Base-by-base conservation (phyloP, 108 stramenopile genomes). In the Cyclotella kingstonii region DNA sequence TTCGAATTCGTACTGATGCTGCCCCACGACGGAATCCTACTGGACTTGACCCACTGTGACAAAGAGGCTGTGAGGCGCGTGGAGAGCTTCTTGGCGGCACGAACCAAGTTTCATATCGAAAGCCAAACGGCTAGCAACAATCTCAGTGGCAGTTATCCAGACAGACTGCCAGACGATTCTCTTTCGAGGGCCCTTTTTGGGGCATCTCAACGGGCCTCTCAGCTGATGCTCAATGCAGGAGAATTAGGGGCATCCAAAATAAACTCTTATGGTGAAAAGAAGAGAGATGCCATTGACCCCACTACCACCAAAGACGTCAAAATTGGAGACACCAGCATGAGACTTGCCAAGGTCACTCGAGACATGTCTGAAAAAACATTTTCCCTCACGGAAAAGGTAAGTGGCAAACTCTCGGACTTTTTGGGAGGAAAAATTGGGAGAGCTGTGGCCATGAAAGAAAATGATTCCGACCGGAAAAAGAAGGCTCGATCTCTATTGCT, bases 51-150 rank as follows among this genome's bases (percentile, higher is more conserved):
- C 11, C 47, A 51, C 26, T 66, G 65, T 46, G 15, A 17, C 9
- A 21, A 47, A 31, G 30, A 17, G 3, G 29, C 38, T 12, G 31
- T 50, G 15, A 25, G 60, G 28, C 67, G 38, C 12, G 35, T 68
- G 35, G 67, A 68, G 23, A 48, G 58, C 17, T 41, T 68, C 49
- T 56, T 68, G 12, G 57, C 59, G 4, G 59, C 59, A 8, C 46
- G 67, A 23, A 68, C 67, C 7, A 68, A 60, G 31, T 68, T 68
- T 40, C 67, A 60, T 17, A 59, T 60, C 50, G 55, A 57, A 30
- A 53, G 25, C 6, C 25, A 17, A 10, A 30, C n/a, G n/a, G n/a
- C n/a, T n/a, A n/a, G n/a, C n/a, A n/a, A n/a, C n/a, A n/a, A n/a
- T n/a, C n/a, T n/a, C n/a, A 1, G 18, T 4, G 7, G 26, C 19